phyloP scores from a whole-genome alignment of 805 yeast genomes.

The Kuraishia hungarica region DNA sequence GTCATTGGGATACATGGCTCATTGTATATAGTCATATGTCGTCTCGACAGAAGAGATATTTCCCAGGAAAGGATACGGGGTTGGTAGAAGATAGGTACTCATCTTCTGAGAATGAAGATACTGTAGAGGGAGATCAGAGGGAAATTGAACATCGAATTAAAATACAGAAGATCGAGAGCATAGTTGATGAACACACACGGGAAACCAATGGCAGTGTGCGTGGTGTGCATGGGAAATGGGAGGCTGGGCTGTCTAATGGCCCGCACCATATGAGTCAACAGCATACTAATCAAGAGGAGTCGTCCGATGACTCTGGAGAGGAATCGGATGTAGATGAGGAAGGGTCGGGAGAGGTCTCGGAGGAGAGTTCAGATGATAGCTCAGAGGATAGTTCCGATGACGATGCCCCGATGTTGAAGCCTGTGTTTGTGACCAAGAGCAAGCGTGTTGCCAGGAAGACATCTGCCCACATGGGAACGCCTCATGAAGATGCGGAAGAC shows the following conservation, averaged over 20 bases:
- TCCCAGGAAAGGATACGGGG: not conserved
- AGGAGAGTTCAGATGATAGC: constrained; percentile 1
- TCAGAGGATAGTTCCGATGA: constrained; percentile 3
- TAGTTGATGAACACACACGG: not conserved
- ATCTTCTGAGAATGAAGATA: not conserved
- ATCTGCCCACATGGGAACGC: not conserved
- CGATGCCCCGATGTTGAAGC: constrained; percentile 13
- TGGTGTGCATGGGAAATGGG: not conserved
- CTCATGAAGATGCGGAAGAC: not conserved
- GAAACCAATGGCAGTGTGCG: not conserved
- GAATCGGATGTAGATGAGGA: constrained; percentile 8
- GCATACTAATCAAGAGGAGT: not conserved
- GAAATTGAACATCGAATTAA: not conserved
- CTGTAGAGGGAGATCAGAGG: not conserved
- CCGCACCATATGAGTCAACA: no score
- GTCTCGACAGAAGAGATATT: not conserved
- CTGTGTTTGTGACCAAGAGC: constrained; percentile 14
- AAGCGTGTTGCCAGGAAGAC: constrained; percentile 2
- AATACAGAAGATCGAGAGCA: not conserved
- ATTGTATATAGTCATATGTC: not conserved
- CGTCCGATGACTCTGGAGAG: not conserved
- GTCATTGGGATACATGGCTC: not conserved
- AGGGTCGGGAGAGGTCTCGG: constrained; percentile 1
- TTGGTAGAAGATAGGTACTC: not conserved
- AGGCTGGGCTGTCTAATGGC: not conserved